phyloP scores from a whole-genome alignment of 1,139 yeast genomes.

The Kazachstania sp. region DNA sequence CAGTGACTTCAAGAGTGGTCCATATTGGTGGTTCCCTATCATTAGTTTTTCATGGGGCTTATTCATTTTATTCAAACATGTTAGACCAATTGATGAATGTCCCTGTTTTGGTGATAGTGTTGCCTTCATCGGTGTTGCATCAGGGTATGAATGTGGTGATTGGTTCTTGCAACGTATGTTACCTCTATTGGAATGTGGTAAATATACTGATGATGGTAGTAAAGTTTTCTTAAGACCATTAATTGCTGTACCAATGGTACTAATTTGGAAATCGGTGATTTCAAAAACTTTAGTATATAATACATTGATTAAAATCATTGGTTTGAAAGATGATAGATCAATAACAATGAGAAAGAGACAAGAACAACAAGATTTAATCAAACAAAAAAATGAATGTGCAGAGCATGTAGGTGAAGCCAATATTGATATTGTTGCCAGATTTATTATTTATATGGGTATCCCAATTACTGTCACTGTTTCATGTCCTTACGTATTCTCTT shows the following conservation, averaged over 20 bases:
- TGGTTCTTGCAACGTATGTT: conserved; percentile 19
- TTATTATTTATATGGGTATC: conserved; percentile 27
- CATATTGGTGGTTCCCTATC: conserved; percentile 34
- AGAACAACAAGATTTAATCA: background rate
- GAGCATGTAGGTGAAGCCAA: conserved; percentile 22
- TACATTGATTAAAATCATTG: conserved; percentile 12
- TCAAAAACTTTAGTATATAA: conserved; percentile 24
- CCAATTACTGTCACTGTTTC: conserved; percentile 22
- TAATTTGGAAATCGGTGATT: conserved; percentile 27
- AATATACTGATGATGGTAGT: conserved; percentile 10
- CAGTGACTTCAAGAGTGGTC: conserved; percentile 19
- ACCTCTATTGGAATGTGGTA: conserved; percentile 8
- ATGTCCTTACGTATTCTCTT: conserved; percentile 20
- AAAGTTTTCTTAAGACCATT: conserved; percentile 17
- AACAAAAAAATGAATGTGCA: conserved; percentile 15
- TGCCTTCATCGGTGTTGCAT: conserved; percentile 82
- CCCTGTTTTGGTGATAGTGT: conserved; percentile 96
- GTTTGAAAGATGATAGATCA: conserved; percentile 20
- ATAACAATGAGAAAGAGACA: conserved; percentile 1
- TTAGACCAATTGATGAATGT: conserved; percentile 85
- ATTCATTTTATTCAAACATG: conserved; percentile 56
- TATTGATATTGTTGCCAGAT: conserved; percentile 27
- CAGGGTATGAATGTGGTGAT: conserved; percentile 44
- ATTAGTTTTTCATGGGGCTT: conserved; percentile 38
- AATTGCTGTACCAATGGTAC: conserved; percentile 23